These are phyloP conservation scores for Cyberlindnera japonica DNA, from an alignment of 805 yeast species.

Conservation along the genomic window DNA sequence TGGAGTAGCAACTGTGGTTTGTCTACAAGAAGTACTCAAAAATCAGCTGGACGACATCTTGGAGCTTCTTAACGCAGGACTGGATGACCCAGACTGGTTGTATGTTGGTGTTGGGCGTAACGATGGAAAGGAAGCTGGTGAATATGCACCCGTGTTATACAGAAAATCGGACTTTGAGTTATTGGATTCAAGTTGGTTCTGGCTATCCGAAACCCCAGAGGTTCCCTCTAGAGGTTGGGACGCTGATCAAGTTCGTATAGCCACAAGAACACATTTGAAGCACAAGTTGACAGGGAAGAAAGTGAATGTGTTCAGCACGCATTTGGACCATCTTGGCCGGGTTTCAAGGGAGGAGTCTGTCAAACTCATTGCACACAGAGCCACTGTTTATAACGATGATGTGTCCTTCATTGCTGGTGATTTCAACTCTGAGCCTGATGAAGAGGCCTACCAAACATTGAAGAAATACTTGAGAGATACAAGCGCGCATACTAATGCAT, in stretches of 20 bases:
- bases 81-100: slow-evolving; percentile 32
- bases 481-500: slow-evolving; percentile 22
- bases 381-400: slow-evolving; percentile 30
- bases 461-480: slow-evolving; percentile 37
- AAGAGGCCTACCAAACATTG: slow-evolving; percentile 39
- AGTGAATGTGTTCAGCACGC: slow-evolving; percentile 41
- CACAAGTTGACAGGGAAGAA: slow-evolving; percentile 20
- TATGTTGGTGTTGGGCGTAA: slow-evolving; percentile 50
- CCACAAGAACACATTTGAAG: slow-evolving; percentile 32
- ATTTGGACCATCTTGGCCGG: slow-evolving; percentile 46
- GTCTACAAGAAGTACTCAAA: slow-evolving; percentile 46
- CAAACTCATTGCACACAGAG: slow-evolving; percentile 39
- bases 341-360: slow-evolving; percentile 44
- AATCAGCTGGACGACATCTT: slow-evolving; percentile 45
- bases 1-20: slow-evolving; percentile 35
- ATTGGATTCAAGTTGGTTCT: slow-evolving; percentile 40
- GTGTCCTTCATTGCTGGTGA: slow-evolving; percentile 52
- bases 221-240: slow-evolving; percentile 52
- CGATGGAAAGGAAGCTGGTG: slow-evolving; percentile 49
- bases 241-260: slow-evolving; percentile 40
- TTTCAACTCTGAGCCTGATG: slow-evolving; percentile 49
- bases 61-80: slow-evolving; percentile 28
- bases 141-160: slow-evolving; percentile 47
- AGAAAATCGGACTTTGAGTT: slow-evolving; percentile 36
- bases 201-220: slow-evolving; percentile 55